phyloP scores from a whole-genome alignment of 495 filamentous ascomycete genomes.

The Penicillium lividum region DNA sequence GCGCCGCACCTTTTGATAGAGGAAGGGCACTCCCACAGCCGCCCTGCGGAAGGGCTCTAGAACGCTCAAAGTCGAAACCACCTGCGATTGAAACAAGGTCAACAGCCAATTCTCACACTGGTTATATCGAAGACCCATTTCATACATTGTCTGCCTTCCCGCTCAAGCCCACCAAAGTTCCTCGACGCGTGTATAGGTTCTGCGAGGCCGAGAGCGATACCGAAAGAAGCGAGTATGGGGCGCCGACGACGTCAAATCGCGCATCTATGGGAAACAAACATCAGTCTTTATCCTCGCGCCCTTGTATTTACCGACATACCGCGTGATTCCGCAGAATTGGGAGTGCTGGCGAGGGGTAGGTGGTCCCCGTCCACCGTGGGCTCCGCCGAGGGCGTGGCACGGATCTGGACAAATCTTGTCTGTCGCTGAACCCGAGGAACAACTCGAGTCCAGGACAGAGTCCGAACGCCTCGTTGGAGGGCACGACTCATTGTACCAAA shows the following conservation, averaged over 20 bases:
- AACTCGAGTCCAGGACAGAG: slow-evolving; percentile 41
- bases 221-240: slow-evolving; percentile 88
- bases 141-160: slow-evolving; percentile 88
- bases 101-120: background rate
- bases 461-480: slow-evolving; percentile 40
- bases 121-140: background rate
- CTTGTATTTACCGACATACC: slow-evolving; percentile 27
- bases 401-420: slow-evolving; percentile 46
- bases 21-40: slow-evolving; percentile 80
- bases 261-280: slow-evolving; percentile 62
- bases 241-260: slow-evolving; percentile 86
- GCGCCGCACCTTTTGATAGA: slow-evolving; percentile 72
- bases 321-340: slow-evolving; percentile 42
- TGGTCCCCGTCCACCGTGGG: slow-evolving; percentile 39
- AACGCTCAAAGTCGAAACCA: slow-evolving; percentile 83
- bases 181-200: slow-evolving; percentile 84
- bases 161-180: slow-evolving; percentile 85
- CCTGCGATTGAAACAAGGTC: slow-evolving; percentile 39
- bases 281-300: slow-evolving; percentile 3
- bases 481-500: slow-evolving; percentile 37
- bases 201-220: slow-evolving; percentile 91
- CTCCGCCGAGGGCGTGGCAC: slow-evolving; percentile 41
- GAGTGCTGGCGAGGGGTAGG: slow-evolving; percentile 42
- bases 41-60: slow-evolving; percentile 80
- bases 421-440: slow-evolving; percentile 35